Percentiles rank a stretch among this genome's conserved stretches.
Conservation (phyloP, 2,329 filamentous ascomycete genomes). For the Clonostachys rosea region DNA sequence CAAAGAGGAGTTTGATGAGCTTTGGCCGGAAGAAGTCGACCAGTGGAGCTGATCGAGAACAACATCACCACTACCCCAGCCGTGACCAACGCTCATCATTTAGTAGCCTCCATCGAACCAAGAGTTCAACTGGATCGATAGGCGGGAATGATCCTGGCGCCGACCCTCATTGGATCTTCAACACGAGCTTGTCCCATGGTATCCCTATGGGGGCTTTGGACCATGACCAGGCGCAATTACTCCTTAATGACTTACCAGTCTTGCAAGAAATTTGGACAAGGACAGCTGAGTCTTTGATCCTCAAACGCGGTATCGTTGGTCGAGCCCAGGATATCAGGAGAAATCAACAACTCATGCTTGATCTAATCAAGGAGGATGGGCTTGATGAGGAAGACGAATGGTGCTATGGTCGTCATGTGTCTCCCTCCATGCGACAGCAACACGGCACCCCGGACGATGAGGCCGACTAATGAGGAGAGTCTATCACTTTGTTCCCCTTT, state of each 20-base stretch:
- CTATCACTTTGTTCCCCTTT: constrained; percentile 1
- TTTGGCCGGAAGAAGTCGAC: constrained; percentile 55
- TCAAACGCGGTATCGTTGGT: constrained; percentile 54
- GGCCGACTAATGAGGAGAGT: constrained; percentile 19
- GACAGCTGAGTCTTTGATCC: constrained; percentile 57
- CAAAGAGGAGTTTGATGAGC: constrained; percentile 45
- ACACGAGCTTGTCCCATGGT: constrained; percentile 55
- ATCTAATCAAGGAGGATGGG: constrained; percentile 60
- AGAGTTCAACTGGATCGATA: constrained; percentile 20
- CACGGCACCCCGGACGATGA: constrained; percentile 48
- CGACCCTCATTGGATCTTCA: constrained; percentile 43
- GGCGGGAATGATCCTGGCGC: constrained; percentile 18
- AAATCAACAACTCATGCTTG: constrained; percentile 57
- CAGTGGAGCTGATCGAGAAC: constrained; percentile 13
- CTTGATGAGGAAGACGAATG: constrained; percentile 57
- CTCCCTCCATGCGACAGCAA: constrained; percentile 50
- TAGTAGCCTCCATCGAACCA: constrained; percentile 15
- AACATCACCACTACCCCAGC: neutral
- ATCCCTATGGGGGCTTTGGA: constrained; percentile 55
- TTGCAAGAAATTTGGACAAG: constrained; percentile 58
- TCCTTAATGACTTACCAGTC: constrained; percentile 51
- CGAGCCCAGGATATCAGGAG: constrained; percentile 57
- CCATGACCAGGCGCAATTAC: constrained; percentile 40
- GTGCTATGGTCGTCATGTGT: constrained; percentile 50
- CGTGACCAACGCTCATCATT: constrained; percentile 7